Conservation (phyloP, 306 rosid genomes). For the Cercis canadensis region DNA sequence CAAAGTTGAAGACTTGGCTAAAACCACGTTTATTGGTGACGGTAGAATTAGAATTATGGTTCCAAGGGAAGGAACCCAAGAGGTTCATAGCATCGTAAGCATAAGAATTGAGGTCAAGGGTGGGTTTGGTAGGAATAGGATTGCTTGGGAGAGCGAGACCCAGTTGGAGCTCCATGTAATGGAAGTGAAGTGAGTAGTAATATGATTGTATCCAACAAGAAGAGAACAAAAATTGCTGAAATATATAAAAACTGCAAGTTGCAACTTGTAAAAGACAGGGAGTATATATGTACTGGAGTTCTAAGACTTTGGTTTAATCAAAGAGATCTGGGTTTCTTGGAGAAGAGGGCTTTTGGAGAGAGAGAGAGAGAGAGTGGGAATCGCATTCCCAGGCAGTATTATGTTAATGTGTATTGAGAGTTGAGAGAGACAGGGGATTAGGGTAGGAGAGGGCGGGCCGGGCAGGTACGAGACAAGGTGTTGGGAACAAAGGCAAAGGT, state of each 20-base stretch:
- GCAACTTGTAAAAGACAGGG: too few relatives aligned
- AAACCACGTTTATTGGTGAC: constrained; percentile 50
- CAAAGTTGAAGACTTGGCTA: constrained; percentile 34
- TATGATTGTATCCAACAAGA: not conserved
- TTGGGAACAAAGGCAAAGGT: constrained; percentile 47
- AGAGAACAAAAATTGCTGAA: not conserved
- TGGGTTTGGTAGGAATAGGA: constrained; percentile 17
- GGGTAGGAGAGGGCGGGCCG: constrained; percentile 20
- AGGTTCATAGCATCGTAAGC: not conserved
- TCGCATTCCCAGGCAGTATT: too few relatives aligned
- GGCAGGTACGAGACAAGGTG: constrained; percentile 56
- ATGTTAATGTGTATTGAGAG: too few relatives aligned
- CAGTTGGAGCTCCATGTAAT: constrained; percentile 77
- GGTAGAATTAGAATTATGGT: not conserved
- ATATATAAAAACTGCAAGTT: not conserved
- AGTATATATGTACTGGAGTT: not conserved
- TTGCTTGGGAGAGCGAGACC: constrained; percentile 63
- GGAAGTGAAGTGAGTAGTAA: not conserved
- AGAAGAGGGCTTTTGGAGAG: too few relatives aligned
- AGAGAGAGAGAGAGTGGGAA: too few relatives aligned
- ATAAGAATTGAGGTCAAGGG: constrained; percentile 36
- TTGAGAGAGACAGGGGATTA: not conserved
- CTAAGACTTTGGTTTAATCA: too few relatives aligned
- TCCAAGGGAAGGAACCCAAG: not conserved
- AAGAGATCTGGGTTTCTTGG: too few relatives aligned